These are phyloP conservation scores for Miscanthus lutarioriparius DNA, from an alignment of 176 grass and related monocot genomes.

Conservation along the genomic window DNA sequence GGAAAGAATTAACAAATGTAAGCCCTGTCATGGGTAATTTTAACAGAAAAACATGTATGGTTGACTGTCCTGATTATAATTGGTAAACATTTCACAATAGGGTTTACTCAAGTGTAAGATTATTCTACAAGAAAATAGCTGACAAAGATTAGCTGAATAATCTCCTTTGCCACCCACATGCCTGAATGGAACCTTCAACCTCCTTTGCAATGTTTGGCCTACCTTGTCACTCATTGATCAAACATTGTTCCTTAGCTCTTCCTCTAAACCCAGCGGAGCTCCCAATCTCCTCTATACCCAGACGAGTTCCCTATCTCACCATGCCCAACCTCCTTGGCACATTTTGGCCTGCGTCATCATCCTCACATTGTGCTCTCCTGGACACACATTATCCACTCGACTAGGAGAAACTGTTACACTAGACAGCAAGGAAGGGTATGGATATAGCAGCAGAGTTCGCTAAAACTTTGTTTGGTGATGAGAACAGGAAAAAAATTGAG, in stretches of 20 bases:
- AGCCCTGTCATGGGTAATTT: neutral
- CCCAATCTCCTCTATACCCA: neutral
- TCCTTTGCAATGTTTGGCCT: neutral
- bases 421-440: neutral
- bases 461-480: neutral
- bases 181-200: neutral
- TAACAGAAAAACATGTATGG: neutral
- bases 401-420: neutral
- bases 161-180: neutral
- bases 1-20: conserved; percentile 15
- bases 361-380: neutral
- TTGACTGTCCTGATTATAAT: neutral
- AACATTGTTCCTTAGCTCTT: neutral
- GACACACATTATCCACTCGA: neutral
- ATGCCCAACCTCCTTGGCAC: neutral
- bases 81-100: neutral
- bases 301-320: neutral
- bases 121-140: neutral
- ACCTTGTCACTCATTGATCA: neutral
- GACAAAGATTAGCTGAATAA: neutral
- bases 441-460: neutral
- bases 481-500: neutral
- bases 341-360: neutral
- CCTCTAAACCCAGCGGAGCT: neutral
- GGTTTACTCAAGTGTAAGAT: neutral